These are phyloP conservation scores for Cladophialophora carrionii DNA, from an alignment of 2,329 filamentous ascomycete genomes.

Conservation along the genomic window DNA sequence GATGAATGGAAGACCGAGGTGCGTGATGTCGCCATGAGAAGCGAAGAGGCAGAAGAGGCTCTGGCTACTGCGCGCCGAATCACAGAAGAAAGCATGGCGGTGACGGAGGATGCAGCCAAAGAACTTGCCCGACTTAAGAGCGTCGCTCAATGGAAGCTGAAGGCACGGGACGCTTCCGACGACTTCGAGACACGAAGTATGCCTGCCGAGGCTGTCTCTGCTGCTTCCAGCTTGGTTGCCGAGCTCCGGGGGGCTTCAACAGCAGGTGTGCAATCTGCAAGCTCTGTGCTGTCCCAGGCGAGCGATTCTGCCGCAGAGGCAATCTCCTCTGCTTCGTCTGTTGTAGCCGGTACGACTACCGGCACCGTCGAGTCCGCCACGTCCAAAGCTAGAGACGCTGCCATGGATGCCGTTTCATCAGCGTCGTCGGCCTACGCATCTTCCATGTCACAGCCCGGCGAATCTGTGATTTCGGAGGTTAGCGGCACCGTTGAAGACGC, in stretches of 20 bases:
- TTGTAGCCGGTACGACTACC: constrained; percentile 41
- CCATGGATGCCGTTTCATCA: constrained; percentile 30
- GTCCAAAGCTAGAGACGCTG: constrained; percentile 37
- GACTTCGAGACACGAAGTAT: constrained; percentile 74
- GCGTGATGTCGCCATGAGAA: constrained; percentile 71
- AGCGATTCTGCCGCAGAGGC: constrained; percentile 40
- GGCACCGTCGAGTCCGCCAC: constrained; percentile 44
- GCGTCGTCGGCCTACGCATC: constrained; percentile 23
- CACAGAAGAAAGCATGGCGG: constrained; percentile 76
- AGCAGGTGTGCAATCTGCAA: constrained; percentile 40
- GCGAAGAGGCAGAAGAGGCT: constrained; percentile 70
- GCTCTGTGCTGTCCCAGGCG: constrained; percentile 34
- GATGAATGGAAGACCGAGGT: constrained; percentile 84
- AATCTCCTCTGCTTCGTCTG: constrained; percentile 32
- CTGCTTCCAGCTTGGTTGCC: constrained; percentile 40
- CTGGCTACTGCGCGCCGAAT: constrained; percentile 69
- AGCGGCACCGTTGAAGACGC: constrained; percentile 40
- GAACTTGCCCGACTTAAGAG: constrained; percentile 81
- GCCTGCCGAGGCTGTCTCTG: constrained; percentile 56
- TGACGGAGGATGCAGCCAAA: constrained; percentile 76
- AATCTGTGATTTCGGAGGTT: constrained; percentile 40
- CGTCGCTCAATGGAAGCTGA: constrained; percentile 81
- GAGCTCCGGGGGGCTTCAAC: constrained; percentile 34
- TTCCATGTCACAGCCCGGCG: constrained; percentile 21
- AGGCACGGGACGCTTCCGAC: constrained; percentile 71